Evolutionary conservation across 306 rosid species (phyloP), one percentile per base, ranked within the genome.

Genomic region (Quercus wislizeni): DNA sequence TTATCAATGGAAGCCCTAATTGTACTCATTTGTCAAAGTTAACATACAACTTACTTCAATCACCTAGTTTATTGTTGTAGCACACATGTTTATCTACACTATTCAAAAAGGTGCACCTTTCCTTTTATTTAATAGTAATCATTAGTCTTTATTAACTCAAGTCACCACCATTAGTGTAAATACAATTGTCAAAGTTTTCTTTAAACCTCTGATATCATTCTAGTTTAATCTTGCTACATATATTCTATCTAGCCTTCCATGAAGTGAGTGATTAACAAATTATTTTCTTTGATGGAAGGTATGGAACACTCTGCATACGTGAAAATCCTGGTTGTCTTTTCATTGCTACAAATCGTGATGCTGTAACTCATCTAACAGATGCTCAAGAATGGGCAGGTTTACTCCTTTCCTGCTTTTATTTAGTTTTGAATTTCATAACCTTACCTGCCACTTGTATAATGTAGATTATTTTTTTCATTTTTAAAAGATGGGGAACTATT

Each of bases 381-480:
- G 98, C 98, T 81, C 99, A 95, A 85, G 99, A 95, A 91, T 95
- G 99, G 99, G 99, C 99, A 80, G 98, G 99, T 95, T 80, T 57
- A 70, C 81, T 80, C 84, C 80, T 73, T 41, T 71, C 71, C 69
- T 58, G 4, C 72, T 21, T 67, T 35, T 67, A 27, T 59, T 59
- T 4, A 35, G 5, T 67, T 64, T 64, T 0, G 4, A 19, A 35
- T 19, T 67, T 17, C 23, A 3, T 25, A 19, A 25, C 8, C 21
- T 33, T 67, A 35, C 31, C 70, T 28, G n/a, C 52, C n/a, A 18
- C 27, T 67, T 46, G 4, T 67, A 17, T 67, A 14, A 67, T 49
- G 54, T 49, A 67, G 43, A 15, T 31, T 67, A 5, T 18, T 65
- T 18, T 65, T 17, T 30, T 64, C 23, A 18, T 30, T 3, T 9